Evolutionary conservation across 164 flowering plant genomes (phyloP), one percentile per base, ranked within the genome.

Genomic region (Stephania yunnanensis): DNA sequence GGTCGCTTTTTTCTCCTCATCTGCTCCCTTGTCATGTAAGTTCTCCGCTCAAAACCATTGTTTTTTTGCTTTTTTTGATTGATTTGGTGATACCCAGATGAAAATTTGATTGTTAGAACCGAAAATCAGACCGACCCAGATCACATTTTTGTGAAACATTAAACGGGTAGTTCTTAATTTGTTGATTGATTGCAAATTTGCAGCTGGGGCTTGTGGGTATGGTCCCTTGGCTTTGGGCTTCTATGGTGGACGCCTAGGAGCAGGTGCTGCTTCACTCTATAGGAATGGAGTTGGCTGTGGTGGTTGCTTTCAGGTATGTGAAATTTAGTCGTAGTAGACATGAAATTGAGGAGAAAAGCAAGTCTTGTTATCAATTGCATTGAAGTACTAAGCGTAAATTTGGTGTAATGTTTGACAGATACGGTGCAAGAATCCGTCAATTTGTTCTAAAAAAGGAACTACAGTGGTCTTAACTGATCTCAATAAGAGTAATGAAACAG

Each of bases 171-270:
- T 73, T 68, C 30, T 72, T 64, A 46, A 55, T 72, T 80, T 74
- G 52, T 64, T 73, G 66, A 55, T 72, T 80, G 73, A 55, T 64
- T 84, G 85, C 86, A 95, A 97, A 89, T 81, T 64, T 84, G 85
- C 86, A 95, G 99, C 89, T 81, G 99, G 97, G 66, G 89, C 97
- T 20, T 95, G 99, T 83, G 97, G 92, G 72, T 95, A 95, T 86
- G 93, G 91, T 15, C 83, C 94, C 42, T 64, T 86, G 81, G 99
- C 96, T 55, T 10, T 84, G 31, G 86, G 86, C 48, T 84, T 92
- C 70, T 82, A 79, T 67, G 82, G 81, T 13, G 97, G 95, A 63
- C 73, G 81, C 70, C 69, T 90, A 79, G 99, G 95, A 19, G 99
- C 88, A 73, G 96, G 82, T 75, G 84, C 80, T 76, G 76, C 95